These are phyloP conservation scores for Exophiala sp. DNA, from an alignment of 2,329 filamentous ascomycete genomes.

Conservation along the genomic window DNA sequence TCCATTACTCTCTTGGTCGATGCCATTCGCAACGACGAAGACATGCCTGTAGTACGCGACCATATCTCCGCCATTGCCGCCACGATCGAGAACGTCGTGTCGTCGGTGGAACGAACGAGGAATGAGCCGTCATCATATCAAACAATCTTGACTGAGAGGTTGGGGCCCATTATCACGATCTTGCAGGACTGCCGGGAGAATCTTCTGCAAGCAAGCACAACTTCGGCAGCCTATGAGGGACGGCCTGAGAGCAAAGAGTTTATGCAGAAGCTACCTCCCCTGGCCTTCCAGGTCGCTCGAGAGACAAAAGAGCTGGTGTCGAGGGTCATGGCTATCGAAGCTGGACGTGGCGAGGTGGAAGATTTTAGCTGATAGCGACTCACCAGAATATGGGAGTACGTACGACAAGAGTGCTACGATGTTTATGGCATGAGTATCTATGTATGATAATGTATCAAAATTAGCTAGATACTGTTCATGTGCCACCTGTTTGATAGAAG, in stretches of 20 bases:
- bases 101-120: conserved; percentile 59
- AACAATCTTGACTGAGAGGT: conserved; percentile 43
- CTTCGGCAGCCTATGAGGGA: conserved; percentile 58
- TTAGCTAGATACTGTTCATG: neutral
- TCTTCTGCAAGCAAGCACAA: conserved; percentile 61
- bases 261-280: conserved; percentile 70
- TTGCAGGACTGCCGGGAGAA: conserved; percentile 63
- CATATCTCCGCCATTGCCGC: conserved; percentile 68
- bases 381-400: neutral
- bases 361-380: conserved; percentile 29
- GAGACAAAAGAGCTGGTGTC: conserved; percentile 72
- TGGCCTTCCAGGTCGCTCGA: conserved; percentile 81
- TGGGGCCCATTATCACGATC: conserved; percentile 39
- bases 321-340: conserved; percentile 42
- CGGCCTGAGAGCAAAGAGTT: conserved; percentile 52
- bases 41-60: conserved; percentile 62
- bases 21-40: conserved; percentile 63
- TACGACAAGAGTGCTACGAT: neutral
- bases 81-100: conserved; percentile 67
- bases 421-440: neutral
- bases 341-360: conserved; percentile 31
- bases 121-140: conserved; percentile 44
- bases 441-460: conserved; percentile 13
- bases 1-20: conserved; percentile 78
- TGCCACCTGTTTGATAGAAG: neutral